phyloP scores from a whole-genome alignment of 768 basidiomycete species.

The Suillus decipiens region DNA sequence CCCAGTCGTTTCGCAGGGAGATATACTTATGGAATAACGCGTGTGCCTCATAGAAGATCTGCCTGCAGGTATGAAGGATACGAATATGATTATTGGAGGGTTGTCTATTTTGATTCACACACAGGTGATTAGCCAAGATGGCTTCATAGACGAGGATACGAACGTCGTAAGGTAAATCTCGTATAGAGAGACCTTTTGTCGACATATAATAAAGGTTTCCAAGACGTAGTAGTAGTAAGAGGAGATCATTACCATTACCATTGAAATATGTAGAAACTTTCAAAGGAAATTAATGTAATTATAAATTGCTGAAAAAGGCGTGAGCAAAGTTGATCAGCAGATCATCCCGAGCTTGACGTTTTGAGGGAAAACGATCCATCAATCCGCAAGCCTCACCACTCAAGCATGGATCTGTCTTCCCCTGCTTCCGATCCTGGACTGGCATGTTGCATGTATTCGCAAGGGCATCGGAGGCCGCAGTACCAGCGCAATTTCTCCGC shows the following conservation, averaged over 20 bases:
- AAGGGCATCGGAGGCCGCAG: slow-evolving; percentile 21
- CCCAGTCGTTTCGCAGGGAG: slow-evolving; percentile 40
- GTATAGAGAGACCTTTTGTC: slow-evolving; percentile 16
- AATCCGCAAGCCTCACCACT: slow-evolving; percentile 23
- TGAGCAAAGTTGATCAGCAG: slow-evolving; percentile 6
- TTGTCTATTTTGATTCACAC: slow-evolving; percentile 24
- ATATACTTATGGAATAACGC: slow-evolving; percentile 33
- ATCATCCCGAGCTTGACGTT: slow-evolving; percentile 8
- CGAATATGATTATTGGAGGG: slow-evolving; percentile 37
- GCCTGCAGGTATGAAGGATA: slow-evolving; percentile 35
- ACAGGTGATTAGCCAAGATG: slow-evolving; percentile 29
- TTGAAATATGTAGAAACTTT: background rate
- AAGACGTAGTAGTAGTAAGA: background rate
- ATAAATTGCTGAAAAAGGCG: slow-evolving; percentile 3
- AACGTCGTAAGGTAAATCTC: slow-evolving; percentile 34
- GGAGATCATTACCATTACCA: background rate
- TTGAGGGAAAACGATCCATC: slow-evolving; percentile 9
- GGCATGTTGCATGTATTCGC: slow-evolving; percentile 7
- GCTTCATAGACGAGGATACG: slow-evolving; percentile 37
- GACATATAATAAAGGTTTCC: background rate
- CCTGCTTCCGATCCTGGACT: slow-evolving; percentile 7
- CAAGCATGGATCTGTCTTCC: slow-evolving; percentile 26
- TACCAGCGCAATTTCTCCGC: slow-evolving; percentile 27
- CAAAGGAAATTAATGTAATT: background rate
- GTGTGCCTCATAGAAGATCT: slow-evolving; percentile 34